Percentiles rank a stretch among this genome's conserved stretches.
Conservation (phyloP, 345 rosid genomes). For the Lepidium sativum region DNA sequence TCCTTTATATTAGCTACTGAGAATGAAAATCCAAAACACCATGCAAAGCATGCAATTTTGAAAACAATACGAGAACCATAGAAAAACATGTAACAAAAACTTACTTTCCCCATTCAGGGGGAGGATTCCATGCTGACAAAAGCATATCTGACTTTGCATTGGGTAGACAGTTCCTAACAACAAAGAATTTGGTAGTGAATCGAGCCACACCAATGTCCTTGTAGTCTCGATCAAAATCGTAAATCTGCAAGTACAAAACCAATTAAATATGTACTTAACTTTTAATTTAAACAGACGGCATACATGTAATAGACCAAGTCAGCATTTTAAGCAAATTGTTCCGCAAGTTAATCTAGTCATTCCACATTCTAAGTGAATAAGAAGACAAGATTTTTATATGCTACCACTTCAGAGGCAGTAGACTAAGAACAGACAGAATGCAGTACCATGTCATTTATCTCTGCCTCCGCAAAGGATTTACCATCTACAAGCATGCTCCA, state of each 20-base stretch:
- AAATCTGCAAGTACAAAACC: conserved; percentile 44
- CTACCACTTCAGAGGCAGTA: not conserved
- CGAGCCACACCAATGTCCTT: conserved; percentile 91
- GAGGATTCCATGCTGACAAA: conserved; percentile 96
- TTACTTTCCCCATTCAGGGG: conserved; percentile 98
- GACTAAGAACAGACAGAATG: not conserved
- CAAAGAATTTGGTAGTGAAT: conserved; percentile 76
- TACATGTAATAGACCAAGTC: not conserved
- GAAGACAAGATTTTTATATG: not conserved
- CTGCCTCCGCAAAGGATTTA: conserved; percentile 97
- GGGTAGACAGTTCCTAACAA: conserved; percentile 75
- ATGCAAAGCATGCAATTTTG: not conserved
- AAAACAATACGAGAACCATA: not conserved
- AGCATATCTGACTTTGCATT: conserved; percentile 87
- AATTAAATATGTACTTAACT: not conserved
- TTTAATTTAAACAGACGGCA: not conserved
- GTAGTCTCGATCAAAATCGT: conserved; percentile 97
- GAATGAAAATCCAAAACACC: not conserved
- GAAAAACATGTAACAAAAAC: not conserved
- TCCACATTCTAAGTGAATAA: no score
- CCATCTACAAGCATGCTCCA: conserved; percentile 99
- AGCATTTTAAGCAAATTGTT: not conserved
- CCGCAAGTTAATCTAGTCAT: no score
- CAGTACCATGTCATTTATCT: conserved; percentile 93
- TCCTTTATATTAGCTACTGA: not conserved